These are phyloP conservation scores for Myriosclerotinia curreyana DNA, from an alignment of 2,329 filamentous ascomycete genomes.

Conservation along the genomic window DNA sequence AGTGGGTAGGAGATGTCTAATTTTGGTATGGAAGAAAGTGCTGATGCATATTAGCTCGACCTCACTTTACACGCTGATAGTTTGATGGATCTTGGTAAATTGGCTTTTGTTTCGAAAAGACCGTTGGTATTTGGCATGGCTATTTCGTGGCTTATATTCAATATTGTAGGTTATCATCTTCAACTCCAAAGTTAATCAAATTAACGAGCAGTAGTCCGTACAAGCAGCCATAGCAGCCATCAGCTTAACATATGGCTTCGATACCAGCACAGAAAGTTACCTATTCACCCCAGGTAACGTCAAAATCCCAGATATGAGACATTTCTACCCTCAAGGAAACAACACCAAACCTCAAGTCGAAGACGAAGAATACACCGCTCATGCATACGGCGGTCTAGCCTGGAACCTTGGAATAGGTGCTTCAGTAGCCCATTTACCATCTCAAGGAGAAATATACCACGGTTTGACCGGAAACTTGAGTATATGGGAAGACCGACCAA, in stretches of 20 bases:
- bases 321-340: slow-evolving; percentile 39
- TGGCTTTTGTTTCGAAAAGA: slow-evolving; percentile 36
- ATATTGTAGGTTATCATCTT: slow-evolving; percentile 35
- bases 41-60: slow-evolving; percentile 34
- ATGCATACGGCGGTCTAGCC: slow-evolving; percentile 44
- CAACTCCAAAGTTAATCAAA: too few species aligned
- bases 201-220: slow-evolving; percentile 37
- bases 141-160: slow-evolving; percentile 38
- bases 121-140: slow-evolving; percentile 36
- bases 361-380: slow-evolving; percentile 46
- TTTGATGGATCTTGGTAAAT: slow-evolving; percentile 35
- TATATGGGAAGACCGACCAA: slow-evolving; percentile 8
- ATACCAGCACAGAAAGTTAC: slow-evolving; percentile 40
- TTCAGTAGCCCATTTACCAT: slow-evolving; percentile 18
- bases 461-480: not conserved
- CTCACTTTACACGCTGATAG: slow-evolving; percentile 39
- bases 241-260: slow-evolving; percentile 45
- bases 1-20: slow-evolving; percentile 32
- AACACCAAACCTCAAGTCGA: slow-evolving; percentile 27
- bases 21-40: slow-evolving; percentile 7
- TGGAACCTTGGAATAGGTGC: slow-evolving; percentile 36
- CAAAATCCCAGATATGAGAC: slow-evolving; percentile 41
- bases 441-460: not conserved
- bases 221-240: slow-evolving; percentile 46
- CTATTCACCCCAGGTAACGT: slow-evolving; percentile 41